Conservation (phyloP, 2,329 filamentous ascomycete genomes). For the Salinomyces thailandicus region DNA sequence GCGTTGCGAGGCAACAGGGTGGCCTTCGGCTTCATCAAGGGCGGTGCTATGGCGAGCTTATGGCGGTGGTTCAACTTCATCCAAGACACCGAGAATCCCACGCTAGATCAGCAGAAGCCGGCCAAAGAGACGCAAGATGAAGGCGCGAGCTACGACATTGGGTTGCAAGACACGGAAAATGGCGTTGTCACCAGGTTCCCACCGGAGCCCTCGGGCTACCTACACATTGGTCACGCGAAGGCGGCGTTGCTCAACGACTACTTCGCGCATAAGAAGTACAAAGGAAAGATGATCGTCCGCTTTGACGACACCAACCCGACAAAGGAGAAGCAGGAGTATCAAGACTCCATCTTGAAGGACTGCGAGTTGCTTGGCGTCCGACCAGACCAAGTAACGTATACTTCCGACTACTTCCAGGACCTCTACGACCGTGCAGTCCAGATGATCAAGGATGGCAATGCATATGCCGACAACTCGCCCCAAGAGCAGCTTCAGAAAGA, state of each 20-base stretch:
- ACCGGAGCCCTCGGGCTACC: constrained; percentile 88
- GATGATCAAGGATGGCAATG: constrained; percentile 76
- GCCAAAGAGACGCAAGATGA: constrained; percentile 56
- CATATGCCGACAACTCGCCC: constrained; percentile 90
- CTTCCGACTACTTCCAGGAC: constrained; percentile 89
- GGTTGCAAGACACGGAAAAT: constrained; percentile 71
- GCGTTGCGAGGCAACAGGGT: constrained; percentile 74
- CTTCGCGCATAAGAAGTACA: constrained; percentile 88
- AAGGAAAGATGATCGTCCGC: constrained; percentile 79
- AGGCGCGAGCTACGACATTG: constrained; percentile 81
- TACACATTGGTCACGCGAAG: constrained; percentile 94
- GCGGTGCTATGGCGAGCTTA: constrained; percentile 64
- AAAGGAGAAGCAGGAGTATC: constrained; percentile 94
- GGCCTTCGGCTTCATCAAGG: constrained; percentile 70
- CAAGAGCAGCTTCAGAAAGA: constrained; percentile 80
- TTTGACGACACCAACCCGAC: constrained; percentile 97
- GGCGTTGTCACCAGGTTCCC: constrained; percentile 88
- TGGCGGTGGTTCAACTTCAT: constrained; percentile 81
- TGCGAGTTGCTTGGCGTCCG: constrained; percentile 83
- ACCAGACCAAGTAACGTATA: constrained; percentile 77
- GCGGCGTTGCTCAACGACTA: constrained; percentile 90
- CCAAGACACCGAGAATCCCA: constrained; percentile 64
- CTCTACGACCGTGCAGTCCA: constrained; percentile 76
- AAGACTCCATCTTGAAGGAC: constrained; percentile 89
- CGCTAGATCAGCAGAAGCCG: constrained; percentile 41